Evolutionary conservation across 2,329 filamentous ascomycete species (phyloP).

Genomic region (Xylariales sp.): DNA sequence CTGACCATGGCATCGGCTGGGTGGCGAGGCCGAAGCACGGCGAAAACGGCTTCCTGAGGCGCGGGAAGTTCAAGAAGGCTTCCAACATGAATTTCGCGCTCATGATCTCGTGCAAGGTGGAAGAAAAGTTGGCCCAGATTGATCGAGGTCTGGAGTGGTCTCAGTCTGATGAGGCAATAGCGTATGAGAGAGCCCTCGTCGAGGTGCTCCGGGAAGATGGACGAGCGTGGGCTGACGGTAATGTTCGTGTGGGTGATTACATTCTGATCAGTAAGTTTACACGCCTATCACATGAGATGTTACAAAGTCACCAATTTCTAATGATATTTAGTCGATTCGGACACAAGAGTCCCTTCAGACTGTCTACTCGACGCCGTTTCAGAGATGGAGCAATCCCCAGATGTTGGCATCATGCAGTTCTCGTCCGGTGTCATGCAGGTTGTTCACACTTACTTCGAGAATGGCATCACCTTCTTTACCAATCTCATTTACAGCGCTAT

Average conservation of each 20-base stretch:
- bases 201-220: slow-evolving; percentile 49
- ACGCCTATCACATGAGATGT: too few relatives aligned
- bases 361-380: slow-evolving; percentile 65
- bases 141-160: slow-evolving; percentile 37
- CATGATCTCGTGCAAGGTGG: slow-evolving; percentile 56
- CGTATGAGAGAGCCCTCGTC: slow-evolving; percentile 45
- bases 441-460: slow-evolving; percentile 68
- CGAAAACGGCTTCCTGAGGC: slow-evolving; percentile 52
- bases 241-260: slow-evolving; percentile 58
- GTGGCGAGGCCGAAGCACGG: slow-evolving; percentile 62
- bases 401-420: slow-evolving; percentile 70
- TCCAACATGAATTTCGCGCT: slow-evolving; percentile 74
- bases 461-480: slow-evolving; percentile 69
- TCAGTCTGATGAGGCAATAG: slow-evolving; percentile 39
- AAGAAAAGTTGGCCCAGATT: slow-evolving; percentile 48
- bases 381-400: slow-evolving; percentile 66
- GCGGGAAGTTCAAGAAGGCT: slow-evolving; percentile 68
- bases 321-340: slow-evolving; percentile 53
- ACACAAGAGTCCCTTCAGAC: slow-evolving; percentile 64
- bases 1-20: slow-evolving; percentile 66
- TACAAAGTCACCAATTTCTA: too few relatives aligned
- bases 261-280: slow-evolving; percentile 53
- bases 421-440: slow-evolving; percentile 75
- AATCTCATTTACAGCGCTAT: slow-evolving; percentile 74
- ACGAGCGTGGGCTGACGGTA: slow-evolving; percentile 54